Base-by-base conservation (phyloP, 179 eudicot genomes). In the Drosera spatulata region DNA sequence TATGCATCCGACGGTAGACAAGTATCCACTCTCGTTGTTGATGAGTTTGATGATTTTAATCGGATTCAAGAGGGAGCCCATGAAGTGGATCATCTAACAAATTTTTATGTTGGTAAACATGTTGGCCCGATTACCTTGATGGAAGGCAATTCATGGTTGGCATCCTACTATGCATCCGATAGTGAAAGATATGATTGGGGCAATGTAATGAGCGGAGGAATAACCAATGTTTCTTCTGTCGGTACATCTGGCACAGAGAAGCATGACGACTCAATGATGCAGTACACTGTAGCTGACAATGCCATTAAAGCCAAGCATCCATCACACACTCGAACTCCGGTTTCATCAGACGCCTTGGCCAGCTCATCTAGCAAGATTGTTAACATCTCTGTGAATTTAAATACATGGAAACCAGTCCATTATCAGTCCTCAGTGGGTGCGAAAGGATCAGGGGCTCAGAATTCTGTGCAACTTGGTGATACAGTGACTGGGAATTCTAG, bases 381-480 rank as follows among this genome's bases (percentile, higher is more conserved):
- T 47, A 82, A 83, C 78, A 86, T 79, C 68, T 81, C 90, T 53
- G 79, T 80, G 46, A 78, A 81, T 66, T 83, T 86, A 69, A 89
- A 86, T 75, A 80, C 86, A 11, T 82, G 93, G 95, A 85, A 82
- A 75, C 87, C 85, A 57, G 66, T 76, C 58, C 83, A 82, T 51
- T 79, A 77, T 75, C 77, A 70, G 62, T 78, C 77, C 56, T 65
- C 67, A 40, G 73, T 79, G 46, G 77, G 71, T 61, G 70, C 55
- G 5, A 51, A 71, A 51, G 81, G 71, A 62, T 10, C 75, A 63
- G 79, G 75, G 60, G 62, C 58, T 65, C 69, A 50, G 66, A 75
- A 73, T 69, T 66, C 71, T 66, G 69, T 64, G 14, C 75, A 46
- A 67, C 66, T 61, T 72, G 68, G 48, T 64, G 83, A 72, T 44